Evolutionary conservation across 768 basidiomycete genomes (phyloP), one percentile per base, ranked within the genome.

Genomic region (Podaxis sp.): DNA sequence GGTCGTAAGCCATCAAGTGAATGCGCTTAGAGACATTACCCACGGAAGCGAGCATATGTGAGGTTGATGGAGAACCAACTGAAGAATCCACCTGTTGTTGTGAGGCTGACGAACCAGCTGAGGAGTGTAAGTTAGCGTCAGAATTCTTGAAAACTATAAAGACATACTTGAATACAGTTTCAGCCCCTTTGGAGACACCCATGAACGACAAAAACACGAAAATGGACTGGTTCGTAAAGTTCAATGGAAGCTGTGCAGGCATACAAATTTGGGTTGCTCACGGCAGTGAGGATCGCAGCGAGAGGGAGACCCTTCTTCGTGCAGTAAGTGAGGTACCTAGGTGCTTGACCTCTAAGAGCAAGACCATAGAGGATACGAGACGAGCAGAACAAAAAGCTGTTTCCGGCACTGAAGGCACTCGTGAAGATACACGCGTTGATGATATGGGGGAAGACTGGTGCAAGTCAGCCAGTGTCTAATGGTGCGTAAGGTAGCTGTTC

Each of bases 391-490:
- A 88, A 65, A 77, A 76, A 83, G 63, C 83, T 86, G 72, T 87
- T 90, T 55, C 82, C 85, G 14, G 89, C 85, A 27, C 87, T 89
- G 77, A 89, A 87, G 2, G 88, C 87, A 64, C 82, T 82, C 4
- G 90, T 83, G 68, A 93, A 82, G 66, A 92, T 77, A 57, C 77
- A 78, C 10, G 83, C 90, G 67, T 93, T 93, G 71, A 93, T 79
- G 67, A 93, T 82, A 50, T 83, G 82, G 5, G 85, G 84, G 35
- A 90, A 75, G 9, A 78, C 85, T 80, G 23, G 25, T 69, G 5
- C 59, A n/a, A 7, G 16, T 14, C 25, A 7, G 36, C 25, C 36
- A 42, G 25, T 38, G 6, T 40, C 47, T 10, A 23, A 11, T 27
- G 18, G 10, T 14, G 7, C 23, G 1, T 23, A 4, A 48, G 25